Evolutionary conservation across 371 early-diverging fungal genomes (phyloP).

Genomic region (Parasitella parasitica): DNA sequence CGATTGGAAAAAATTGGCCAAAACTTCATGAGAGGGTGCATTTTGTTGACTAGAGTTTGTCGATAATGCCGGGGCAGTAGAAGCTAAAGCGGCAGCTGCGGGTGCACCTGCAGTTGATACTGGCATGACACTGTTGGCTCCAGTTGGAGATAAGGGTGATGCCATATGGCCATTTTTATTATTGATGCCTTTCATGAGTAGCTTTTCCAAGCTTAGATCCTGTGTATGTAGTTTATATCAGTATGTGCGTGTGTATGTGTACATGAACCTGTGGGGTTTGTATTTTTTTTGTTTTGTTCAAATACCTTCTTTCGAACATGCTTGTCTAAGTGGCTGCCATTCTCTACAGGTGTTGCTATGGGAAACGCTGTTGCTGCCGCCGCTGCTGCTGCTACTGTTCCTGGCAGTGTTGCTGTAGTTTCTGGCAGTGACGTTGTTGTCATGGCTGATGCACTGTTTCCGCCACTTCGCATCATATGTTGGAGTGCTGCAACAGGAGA

Average conservation of each 20-base stretch:
- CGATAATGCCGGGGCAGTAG: conserved; percentile 18
- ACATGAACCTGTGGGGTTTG: too few species aligned
- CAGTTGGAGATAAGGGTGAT: conserved; percentile 5
- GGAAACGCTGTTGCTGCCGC: background rate
- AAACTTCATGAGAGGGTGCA: conserved; percentile 66
- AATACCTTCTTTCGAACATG: conserved; percentile 13
- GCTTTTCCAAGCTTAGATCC: conserved; percentile 8
- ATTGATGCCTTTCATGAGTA: conserved; percentile 5
- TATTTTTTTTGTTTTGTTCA: background rate
- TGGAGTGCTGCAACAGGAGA: conserved; percentile 18
- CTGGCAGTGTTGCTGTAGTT: background rate
- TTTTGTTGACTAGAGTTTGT: conserved; percentile 16
- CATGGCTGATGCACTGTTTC: background rate
- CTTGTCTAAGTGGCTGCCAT: background rate
- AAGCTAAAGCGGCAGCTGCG: background rate
- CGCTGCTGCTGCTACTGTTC: background rate
- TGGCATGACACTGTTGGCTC: background rate
- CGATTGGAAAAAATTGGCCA: conserved; percentile 88
- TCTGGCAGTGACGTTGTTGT: background rate
- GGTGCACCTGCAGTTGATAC: conserved; percentile 8
- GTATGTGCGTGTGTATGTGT: background rate
- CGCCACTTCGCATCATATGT: conserved; percentile 21
- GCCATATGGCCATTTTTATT: conserved; percentile 5
- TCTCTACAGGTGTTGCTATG: background rate
- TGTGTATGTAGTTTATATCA: background rate